Evolutionary conservation across 2,329 filamentous ascomycete genomes (phyloP).

Genomic region (Xylaria sp.): DNA sequence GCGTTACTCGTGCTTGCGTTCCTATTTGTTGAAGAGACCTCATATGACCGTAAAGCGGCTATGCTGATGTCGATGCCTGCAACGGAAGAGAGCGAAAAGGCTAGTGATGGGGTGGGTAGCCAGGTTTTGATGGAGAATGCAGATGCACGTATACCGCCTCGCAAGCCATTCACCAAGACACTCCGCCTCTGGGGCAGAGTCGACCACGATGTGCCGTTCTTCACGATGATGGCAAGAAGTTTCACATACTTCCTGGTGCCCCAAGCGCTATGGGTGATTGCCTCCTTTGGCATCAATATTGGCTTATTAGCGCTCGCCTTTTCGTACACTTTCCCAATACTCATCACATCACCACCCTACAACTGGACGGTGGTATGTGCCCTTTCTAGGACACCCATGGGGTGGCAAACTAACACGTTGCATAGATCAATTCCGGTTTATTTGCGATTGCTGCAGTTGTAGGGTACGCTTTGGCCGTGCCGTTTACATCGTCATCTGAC

Average conservation of each 20-base stretch:
- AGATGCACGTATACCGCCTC: conserved; percentile 44
- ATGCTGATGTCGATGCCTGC: conserved; percentile 35
- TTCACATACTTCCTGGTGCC: conserved; percentile 59
- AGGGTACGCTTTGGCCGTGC: conserved; percentile 54
- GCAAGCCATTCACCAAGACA: conserved; percentile 55
- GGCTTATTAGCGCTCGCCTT: conserved; percentile 59
- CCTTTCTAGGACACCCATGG: conserved; percentile 1
- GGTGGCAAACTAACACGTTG: conserved; percentile 15
- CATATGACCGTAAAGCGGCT: conserved; percentile 53
- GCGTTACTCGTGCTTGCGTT: conserved; percentile 59
- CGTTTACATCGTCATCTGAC: conserved; percentile 53
- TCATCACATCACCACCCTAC: conserved; percentile 56
- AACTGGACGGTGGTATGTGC: conserved; percentile 55
- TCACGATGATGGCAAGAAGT: conserved; percentile 56
- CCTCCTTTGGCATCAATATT: conserved; percentile 60
- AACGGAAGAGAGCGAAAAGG: conserved; percentile 44
- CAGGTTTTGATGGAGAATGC: conserved; percentile 18
- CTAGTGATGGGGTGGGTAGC: conserved; percentile 36
- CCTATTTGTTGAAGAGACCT: conserved; percentile 64
- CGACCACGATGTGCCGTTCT: conserved; percentile 56
- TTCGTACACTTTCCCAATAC: conserved; percentile 59
- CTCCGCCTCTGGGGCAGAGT: conserved; percentile 55
- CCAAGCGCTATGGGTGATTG: conserved; percentile 59
- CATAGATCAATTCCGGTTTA: conserved; percentile 48
- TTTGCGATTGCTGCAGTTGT: conserved; percentile 52